Evolutionary conservation across 345 rosid genomes (phyloP).

Genomic region (Populus tremula): DNA sequence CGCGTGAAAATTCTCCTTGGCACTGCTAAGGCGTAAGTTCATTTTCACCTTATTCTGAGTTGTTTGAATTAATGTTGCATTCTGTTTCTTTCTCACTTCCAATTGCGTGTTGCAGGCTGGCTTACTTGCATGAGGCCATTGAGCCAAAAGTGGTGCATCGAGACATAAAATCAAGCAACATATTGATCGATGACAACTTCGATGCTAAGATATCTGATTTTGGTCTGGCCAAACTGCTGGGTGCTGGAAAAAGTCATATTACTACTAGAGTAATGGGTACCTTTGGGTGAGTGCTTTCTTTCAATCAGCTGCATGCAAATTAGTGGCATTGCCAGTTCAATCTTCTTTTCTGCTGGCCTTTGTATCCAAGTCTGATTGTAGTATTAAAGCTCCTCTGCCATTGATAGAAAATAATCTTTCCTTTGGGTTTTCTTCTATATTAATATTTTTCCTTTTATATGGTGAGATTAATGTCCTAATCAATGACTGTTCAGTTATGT

Average conservation of each 20-base stretch:
- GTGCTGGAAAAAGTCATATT: constrained; percentile 81
- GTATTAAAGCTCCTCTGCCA: constrained; percentile 3
- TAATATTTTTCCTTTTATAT: background rate
- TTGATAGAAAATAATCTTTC: background rate
- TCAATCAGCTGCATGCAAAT: constrained; percentile 3
- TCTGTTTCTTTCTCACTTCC: constrained; percentile 10
- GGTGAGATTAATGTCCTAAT: background rate
- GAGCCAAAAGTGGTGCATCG: constrained; percentile 98
- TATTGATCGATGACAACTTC: constrained; percentile 76
- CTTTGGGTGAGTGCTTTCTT: constrained; percentile 67
- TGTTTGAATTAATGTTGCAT: background rate
- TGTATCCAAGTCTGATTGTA: constrained; percentile 6
- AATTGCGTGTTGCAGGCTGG: constrained; percentile 43
- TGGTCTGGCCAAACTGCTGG: constrained; percentile 88
- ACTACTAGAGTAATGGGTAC: constrained; percentile 99
- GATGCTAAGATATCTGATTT: constrained; percentile 93
- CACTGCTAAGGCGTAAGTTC: constrained; percentile 87
- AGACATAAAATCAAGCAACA: constrained; percentile 96
- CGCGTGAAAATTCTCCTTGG: constrained; percentile 82
- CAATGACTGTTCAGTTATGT: constrained; percentile 57
- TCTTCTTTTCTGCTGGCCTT: background rate
- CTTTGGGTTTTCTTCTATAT: background rate
- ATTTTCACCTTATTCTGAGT: constrained; percentile 3
- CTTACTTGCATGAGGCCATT: constrained; percentile 94
- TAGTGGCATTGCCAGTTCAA: background rate